Conservation (phyloP, 441 rosid genomes). For the Brassica hybrid region DNA sequence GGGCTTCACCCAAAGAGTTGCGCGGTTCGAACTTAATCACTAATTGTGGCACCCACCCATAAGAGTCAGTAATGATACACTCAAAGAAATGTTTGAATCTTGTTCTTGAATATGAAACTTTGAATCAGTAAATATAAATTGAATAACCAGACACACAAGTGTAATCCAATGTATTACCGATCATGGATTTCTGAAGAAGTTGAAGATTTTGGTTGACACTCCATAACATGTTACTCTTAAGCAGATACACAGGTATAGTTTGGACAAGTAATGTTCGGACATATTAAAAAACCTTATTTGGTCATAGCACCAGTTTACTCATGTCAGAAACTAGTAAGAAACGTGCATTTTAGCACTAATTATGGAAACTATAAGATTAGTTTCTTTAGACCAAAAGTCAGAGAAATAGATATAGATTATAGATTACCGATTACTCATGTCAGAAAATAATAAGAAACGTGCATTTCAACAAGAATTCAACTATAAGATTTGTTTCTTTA, state of each 20-base stretch:
- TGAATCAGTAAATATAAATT: background rate
- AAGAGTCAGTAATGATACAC: too few species aligned
- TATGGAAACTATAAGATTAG: background rate
- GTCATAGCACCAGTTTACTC: background rate
- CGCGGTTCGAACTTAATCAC: too few species aligned
- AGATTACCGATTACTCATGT: background rate
- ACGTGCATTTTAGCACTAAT: background rate
- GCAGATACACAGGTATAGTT: background rate
- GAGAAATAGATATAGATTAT: background rate
- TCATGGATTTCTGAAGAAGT: background rate
- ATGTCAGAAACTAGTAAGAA: background rate
- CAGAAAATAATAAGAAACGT: background rate
- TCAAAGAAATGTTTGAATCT: too few species aligned
- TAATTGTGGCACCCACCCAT: too few species aligned
- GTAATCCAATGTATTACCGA: too few species aligned
- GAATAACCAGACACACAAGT: background rate
- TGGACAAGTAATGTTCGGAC: background rate
- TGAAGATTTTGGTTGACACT: background rate
- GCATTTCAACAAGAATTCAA: background rate
- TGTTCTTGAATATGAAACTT: too few species aligned
- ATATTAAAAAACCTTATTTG: background rate
- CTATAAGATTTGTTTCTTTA: background rate
- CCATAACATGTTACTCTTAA: background rate
- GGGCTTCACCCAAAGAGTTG: too few species aligned
- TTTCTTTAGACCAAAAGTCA: constrained; percentile 4